These are phyloP conservation scores for Tylopilus subfusipes DNA, from an alignment of 768 basidiomycete species.

Conservation along the genomic window DNA sequence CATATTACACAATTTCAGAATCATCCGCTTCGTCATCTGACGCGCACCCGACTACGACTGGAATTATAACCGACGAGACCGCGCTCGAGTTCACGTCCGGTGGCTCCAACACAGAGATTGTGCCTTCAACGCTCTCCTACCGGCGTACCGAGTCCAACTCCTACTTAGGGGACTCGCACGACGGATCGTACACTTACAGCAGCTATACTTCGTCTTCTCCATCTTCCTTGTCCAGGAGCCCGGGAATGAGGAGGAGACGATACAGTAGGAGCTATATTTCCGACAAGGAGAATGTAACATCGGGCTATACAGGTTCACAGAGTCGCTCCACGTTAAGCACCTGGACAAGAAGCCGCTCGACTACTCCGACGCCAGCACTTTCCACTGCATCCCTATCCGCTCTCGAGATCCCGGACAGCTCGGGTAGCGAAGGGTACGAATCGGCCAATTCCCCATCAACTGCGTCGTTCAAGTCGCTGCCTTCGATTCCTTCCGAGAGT, in stretches of 20 bases:
- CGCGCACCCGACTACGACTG: constrained; percentile 27
- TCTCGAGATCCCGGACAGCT: constrained; percentile 31
- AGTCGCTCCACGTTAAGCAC: constrained; percentile 33
- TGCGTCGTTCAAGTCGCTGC: constrained; percentile 54
- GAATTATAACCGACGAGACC: constrained; percentile 38
- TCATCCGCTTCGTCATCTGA: constrained; percentile 33
- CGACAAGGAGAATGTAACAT: constrained; percentile 55
- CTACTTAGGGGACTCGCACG: constrained; percentile 54
- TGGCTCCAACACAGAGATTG: constrained; percentile 41
- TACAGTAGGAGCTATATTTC: constrained; percentile 40
- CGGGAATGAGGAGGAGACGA: constrained; percentile 53
- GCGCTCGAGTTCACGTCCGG: constrained; percentile 37
- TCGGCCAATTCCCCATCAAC: constrained; percentile 42
- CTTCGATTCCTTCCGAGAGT: constrained; percentile 56
- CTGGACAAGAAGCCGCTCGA: constrained; percentile 33
- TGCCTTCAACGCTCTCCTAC: constrained; percentile 50
- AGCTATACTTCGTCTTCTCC: constrained; percentile 42
- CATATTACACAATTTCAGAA: constrained; percentile 35
- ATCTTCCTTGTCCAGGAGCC: constrained; percentile 53
- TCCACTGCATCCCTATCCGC: constrained; percentile 28
- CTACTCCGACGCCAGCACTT: constrained; percentile 31
- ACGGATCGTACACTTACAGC: constrained; percentile 34
- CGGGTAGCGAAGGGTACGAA: constrained; percentile 52
- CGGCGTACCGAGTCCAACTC: constrained; percentile 53
- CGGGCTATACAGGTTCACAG: constrained; percentile 33